phyloP scores from a whole-genome alignment of 1,284 basidiomycete species.

The Meira miltonrushii region DNA sequence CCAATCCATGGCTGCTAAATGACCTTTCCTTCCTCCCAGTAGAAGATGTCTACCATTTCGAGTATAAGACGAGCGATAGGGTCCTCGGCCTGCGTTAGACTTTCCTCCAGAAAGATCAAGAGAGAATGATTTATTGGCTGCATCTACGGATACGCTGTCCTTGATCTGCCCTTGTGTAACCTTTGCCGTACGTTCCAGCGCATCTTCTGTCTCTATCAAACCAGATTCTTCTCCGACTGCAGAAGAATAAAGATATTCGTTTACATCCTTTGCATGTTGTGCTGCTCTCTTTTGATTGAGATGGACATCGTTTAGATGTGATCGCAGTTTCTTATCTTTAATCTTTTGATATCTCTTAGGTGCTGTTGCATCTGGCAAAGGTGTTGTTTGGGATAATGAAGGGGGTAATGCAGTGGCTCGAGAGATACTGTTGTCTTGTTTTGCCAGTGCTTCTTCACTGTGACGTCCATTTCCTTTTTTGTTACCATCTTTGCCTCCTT shows the following conservation, averaged over 20 bases:
- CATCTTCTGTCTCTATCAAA: slow-evolving; percentile 66
- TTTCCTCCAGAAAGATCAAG: slow-evolving; percentile 69
- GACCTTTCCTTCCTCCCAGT: slow-evolving; percentile 65
- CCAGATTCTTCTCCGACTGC: slow-evolving; percentile 60
- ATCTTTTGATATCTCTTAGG: slow-evolving; percentile 39
- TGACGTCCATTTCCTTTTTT: slow-evolving; percentile 18
- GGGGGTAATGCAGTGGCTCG: slow-evolving; percentile 38
- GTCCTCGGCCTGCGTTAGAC: slow-evolving; percentile 58
- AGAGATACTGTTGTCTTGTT: slow-evolving; percentile 40
- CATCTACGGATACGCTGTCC: slow-evolving; percentile 66
- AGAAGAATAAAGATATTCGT: slow-evolving; percentile 43
- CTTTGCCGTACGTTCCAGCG: slow-evolving; percentile 83
- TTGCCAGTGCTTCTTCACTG: slow-evolving; percentile 32
- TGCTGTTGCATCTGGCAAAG: slow-evolving; percentile 30
- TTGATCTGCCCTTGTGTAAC: slow-evolving; percentile 75
- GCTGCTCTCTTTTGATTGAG: slow-evolving; percentile 39
- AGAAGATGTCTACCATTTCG: slow-evolving; percentile 73
- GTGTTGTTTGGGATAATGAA: slow-evolving; percentile 37
- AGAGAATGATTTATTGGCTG: slow-evolving; percentile 70
- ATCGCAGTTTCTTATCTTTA: slow-evolving; percentile 49
- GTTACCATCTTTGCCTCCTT: not conserved
- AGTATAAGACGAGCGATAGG: slow-evolving; percentile 75
- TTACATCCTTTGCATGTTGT: slow-evolving; percentile 42
- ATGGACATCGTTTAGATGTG: slow-evolving; percentile 40
- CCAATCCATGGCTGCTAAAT: slow-evolving; percentile 95